phyloP scores from a whole-genome alignment of 495 filamentous ascomycete species.

The Xanthoparmelia taractica region DNA sequence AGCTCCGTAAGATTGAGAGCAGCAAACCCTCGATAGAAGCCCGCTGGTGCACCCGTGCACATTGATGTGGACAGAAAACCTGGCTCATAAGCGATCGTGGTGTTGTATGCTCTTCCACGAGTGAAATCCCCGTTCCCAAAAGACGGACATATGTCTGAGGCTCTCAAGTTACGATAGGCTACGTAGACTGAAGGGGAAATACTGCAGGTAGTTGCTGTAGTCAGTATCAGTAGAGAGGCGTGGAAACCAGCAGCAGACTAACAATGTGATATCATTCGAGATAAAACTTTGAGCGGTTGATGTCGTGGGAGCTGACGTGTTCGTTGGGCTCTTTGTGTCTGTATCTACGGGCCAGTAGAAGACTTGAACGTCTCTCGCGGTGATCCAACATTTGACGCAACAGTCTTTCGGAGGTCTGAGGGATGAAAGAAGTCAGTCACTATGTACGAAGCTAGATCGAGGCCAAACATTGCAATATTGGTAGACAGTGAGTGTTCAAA shows the following conservation, averaged over 20 bases:
- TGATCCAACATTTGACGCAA: slow-evolving; percentile 7
- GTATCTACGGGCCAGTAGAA: slow-evolving; percentile 8
- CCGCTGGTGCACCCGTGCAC: neutral
- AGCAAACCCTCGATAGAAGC: neutral
- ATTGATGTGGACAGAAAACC: neutral
- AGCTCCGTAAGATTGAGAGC: neutral
- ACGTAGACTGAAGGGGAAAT: slow-evolving; percentile 4
- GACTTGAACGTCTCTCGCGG: slow-evolving; percentile 14
- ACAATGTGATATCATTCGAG: slow-evolving; percentile 8
- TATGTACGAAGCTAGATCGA: neutral
- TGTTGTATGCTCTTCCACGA: neutral
- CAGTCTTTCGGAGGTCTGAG: slow-evolving; percentile 7
- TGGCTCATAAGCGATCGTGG: neutral
- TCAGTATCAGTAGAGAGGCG: neutral
- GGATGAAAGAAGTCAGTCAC: neutral
- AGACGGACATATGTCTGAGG: neutral
- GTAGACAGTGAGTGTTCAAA: neutral
- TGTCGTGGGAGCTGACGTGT: neutral
- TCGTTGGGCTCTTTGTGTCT: neutral
- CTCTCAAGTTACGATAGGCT: neutral
- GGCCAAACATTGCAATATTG: neutral
- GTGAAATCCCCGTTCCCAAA: neutral
- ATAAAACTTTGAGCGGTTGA: neutral
- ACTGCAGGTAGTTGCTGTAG: neutral
- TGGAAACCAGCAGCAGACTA: neutral